A percentile compares a stretch with the other conserved stretches of the same genome.
Evolutionary conservation across 768 basidiomycete genomes (phyloP).

Genomic region (Pulveroboletus sp.): DNA sequence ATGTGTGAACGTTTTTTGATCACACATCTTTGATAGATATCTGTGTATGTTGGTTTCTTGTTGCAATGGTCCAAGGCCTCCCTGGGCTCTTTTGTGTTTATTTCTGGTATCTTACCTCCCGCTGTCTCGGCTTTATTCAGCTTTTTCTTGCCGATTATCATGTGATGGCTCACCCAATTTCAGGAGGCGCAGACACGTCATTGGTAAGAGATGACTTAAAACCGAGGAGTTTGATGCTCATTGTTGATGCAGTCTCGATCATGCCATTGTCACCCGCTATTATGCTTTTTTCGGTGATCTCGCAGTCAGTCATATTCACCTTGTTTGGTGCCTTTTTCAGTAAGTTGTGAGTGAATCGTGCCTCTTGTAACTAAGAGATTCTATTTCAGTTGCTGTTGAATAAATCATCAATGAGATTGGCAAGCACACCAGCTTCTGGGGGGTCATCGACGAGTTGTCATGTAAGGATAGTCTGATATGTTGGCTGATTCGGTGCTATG

Average conservation of each 20-base stretch:
- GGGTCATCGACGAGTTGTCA: conserved; percentile 45
- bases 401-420: conserved; percentile 49
- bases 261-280: conserved; percentile 89
- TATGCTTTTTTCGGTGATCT: conserved; percentile 92
- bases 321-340: conserved; percentile 87
- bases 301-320: conserved; percentile 92
- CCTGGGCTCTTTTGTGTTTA: conserved; percentile 67
- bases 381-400: conserved; percentile 29
- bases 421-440: conserved; percentile 41
- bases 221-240: background rate
- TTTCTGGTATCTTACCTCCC: conserved; percentile 95
- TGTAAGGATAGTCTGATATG: conserved; percentile 28
- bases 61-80: conserved; percentile 66
- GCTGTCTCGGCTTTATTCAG: conserved; percentile 85
- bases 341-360: conserved; percentile 34
- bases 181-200: conserved; percentile 49
- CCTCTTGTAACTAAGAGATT: background rate
- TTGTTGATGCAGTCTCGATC: conserved; percentile 64
- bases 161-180: conserved; percentile 77
- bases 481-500: conserved; percentile 1
- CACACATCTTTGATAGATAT: conserved; percentile 20
- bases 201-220: conserved; percentile 16
- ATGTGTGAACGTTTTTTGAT: background rate
- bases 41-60: conserved; percentile 72
- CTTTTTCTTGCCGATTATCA: conserved; percentile 87